Base-by-base conservation (phyloP, 192 early-diverging fungal species). In the Backusella tuberculispora region DNA sequence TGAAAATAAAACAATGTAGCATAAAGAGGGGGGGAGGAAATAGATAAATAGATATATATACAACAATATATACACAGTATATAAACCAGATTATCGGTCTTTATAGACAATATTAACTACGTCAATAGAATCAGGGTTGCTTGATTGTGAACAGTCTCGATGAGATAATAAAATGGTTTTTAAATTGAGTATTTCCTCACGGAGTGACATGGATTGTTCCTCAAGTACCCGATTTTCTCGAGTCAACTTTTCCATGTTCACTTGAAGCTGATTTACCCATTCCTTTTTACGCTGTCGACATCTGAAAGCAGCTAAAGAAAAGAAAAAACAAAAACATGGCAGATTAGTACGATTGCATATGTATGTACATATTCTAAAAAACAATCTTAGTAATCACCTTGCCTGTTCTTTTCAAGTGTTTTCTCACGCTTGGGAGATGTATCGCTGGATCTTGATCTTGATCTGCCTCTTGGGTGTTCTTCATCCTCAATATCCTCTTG, bases 281-380 rank as follows among this genome's bases (percentile, higher is more conserved):
- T 67, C 66, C 21, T 67, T 67, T 43, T 67, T 67, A 5, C 41
- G 34, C 40, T 67, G 66, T 40, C 66, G 66, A 43, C 66, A 67
- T 67, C 42, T 44, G 17, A 38, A 43, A 42, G 66, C 66, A 26
- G 66, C 95, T 83, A 60, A 26, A 60, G 0, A 34, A 34, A 34
- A 34, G 29, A 34, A 34, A 34, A 34, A 34, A 34, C 1, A 60
- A 60, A 2, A 60, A 60, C 12, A 60, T 60, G 21, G 24, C 10
- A 26, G 9, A 60, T 13, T 9, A 60, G 26, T 12, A 24, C 9
- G 9, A 26, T 26, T 24, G 12, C 9, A 56, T 6, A 26, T 60
- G 4, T 60, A 13, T 60, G 3, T 60, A 34, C 29, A 34, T 34
- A 34, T 2, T 34, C 29, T 34, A 34, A 34, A 34, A 34, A 34